Conservation (phyloP, 2,329 filamentous ascomycete genomes). For the Neodidymelliopsis sp. region DNA sequence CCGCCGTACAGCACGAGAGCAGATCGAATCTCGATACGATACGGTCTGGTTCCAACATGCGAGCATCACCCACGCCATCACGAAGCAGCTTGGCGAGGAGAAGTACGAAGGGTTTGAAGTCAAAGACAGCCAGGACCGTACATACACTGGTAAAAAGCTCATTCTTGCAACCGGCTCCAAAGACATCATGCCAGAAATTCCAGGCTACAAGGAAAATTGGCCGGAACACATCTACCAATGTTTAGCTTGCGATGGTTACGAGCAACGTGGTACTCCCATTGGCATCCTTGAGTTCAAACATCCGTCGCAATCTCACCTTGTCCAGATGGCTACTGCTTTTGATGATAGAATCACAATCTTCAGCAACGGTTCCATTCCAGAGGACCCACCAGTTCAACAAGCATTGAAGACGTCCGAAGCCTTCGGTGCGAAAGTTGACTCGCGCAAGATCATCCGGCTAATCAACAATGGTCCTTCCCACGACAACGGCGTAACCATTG, state of each 20-base stretch:
- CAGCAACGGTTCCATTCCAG: conserved; percentile 30
- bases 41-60: conserved; percentile 43
- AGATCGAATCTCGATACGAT: conserved; percentile 49
- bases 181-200: conserved; percentile 61
- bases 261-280: conserved; percentile 57
- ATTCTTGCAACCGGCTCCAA: conserved; percentile 63
- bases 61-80: conserved; percentile 31
- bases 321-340: conserved; percentile 36
- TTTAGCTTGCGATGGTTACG: conserved; percentile 67
- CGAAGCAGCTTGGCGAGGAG: conserved; percentile 31
- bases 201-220: conserved; percentile 65
- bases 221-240: conserved; percentile 60
- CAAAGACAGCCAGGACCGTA: conserved; percentile 52
- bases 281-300: conserved; percentile 35
- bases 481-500: conserved; percentile 36
- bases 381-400: conserved; percentile 22
- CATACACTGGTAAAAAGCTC: conserved; percentile 61
- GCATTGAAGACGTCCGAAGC: conserved; percentile 30
- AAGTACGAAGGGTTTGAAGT: conserved; percentile 48
- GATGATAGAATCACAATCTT: conserved; percentile 38
- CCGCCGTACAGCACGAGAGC: conserved; percentile 41
- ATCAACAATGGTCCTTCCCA: conserved; percentile 39
- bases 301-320: conserved; percentile 33
- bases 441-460: conserved; percentile 32
- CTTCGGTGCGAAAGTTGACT: conserved; percentile 35